Evolutionary conservation across 2,329 filamentous ascomycete genomes (phyloP), one percentile per base, ranked within the genome.

Genomic region (Fusarium sulawesiense): DNA sequence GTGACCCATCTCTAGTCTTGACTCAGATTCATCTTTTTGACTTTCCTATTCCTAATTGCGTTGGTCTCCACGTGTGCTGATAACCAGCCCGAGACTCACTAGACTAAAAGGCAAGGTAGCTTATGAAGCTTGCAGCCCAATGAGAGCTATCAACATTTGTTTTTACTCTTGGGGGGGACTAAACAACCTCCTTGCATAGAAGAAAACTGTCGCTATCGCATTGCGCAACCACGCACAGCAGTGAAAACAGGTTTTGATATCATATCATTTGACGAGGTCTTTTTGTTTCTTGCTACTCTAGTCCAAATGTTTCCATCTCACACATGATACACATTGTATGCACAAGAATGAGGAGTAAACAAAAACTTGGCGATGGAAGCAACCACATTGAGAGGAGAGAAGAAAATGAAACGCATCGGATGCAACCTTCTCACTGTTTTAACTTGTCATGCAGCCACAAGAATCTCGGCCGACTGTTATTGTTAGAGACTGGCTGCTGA

Each of bases 41-140:
- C 20, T 59, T 48, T 63, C n/a, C 49, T 64, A 40, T 45, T 57
- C 49, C 60, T 60, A 60, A 53, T 63, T 56, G 56, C 46, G 54
- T 61, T 57, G 45, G 54, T 27, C 63, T 66, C 73, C 73, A 74
- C 68, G 70, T 75, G 73, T 58, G 65, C 64, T 57, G 71, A 29
- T 44, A 32, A 57, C 18, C 27, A 37, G n/a, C n/a, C 13, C 9
- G 63, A 64, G 58, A 63, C 66, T 37, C 34, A n/a, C 34, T 37
- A 37, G 3, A 37, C 34, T 37, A 37, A 69, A 55, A 41, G 46
- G 50, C 18, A 55, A 41, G 47, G 48, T 37, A 37, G 18, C 40
- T 54, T 56, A 62, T 56, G 56, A 71, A 66, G 66, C 66, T 46
- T 64, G 30, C 59, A 53, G 42, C 50, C 66, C 71, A 71, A 60